Percentiles rank a stretch among this genome's conserved stretches.
Conservation (phyloP, 495 filamentous ascomycete species). For the Cercophora samala region DNA sequence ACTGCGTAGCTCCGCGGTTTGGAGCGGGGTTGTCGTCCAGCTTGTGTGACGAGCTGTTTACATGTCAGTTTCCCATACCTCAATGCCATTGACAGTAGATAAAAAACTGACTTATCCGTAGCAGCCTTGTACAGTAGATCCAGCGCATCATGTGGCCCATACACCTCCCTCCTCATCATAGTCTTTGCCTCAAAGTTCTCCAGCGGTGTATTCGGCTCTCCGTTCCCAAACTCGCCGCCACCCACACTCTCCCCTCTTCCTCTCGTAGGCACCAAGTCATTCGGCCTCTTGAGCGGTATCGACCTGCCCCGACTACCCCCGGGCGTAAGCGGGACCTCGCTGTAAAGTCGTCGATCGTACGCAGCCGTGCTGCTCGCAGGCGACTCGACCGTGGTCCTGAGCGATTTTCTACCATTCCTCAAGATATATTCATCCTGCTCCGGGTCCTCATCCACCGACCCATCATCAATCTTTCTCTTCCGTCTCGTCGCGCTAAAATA, state of each 20-base stretch:
- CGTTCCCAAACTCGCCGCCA: constrained; percentile 42
- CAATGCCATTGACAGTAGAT: constrained; percentile 9
- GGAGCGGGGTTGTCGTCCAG: constrained; percentile 23
- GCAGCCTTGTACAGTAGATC: constrained; percentile 68
- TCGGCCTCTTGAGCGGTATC: constrained; percentile 55
- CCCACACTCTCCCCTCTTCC: constrained; percentile 28
- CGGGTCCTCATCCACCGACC: constrained; percentile 49
- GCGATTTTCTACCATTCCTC: constrained; percentile 53
- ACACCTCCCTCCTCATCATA: constrained; percentile 61
- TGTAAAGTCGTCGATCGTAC: constrained; percentile 42
- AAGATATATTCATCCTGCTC: constrained; percentile 54
- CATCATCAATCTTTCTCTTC: constrained; percentile 77
- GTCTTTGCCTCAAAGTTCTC: constrained; percentile 60
- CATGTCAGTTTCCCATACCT: constrained; percentile 17
- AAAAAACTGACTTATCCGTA: constrained; percentile 49
- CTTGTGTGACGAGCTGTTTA: constrained; percentile 27
- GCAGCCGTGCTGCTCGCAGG: constrained; percentile 23
- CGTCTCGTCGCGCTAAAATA: constrained; percentile 94
- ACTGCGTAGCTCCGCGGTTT: constrained; percentile 3
- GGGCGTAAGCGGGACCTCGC: constrained; percentile 57
- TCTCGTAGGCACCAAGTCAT: constrained; percentile 28
- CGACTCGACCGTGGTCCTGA: constrained; percentile 40
- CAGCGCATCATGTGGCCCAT: constrained; percentile 67
- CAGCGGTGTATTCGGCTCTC: constrained; percentile 44
- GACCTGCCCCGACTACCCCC: constrained; percentile 57